Base-by-base conservation (phyloP, 2,329 filamentous ascomycete species). In the Trichoderma gracile region DNA sequence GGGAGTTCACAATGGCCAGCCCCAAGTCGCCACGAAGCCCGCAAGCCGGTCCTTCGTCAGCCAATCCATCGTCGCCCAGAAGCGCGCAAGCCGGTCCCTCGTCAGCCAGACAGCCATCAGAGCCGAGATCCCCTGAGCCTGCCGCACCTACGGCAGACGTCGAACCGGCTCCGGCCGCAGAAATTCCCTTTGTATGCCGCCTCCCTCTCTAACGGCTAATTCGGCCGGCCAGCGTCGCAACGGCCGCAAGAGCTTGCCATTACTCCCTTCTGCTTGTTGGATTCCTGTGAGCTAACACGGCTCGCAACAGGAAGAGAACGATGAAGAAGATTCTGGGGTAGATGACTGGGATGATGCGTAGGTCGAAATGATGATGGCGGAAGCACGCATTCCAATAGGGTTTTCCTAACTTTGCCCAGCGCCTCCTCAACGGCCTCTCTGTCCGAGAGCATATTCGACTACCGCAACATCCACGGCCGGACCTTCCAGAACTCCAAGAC, bases 401-500 rank as follows among this genome's bases (percentile, higher is more conserved):
- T 30, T n/a, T n/a, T n/a, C 33, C 33, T 27, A 10, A 45, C 49
- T 14, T 42, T n/a, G 15, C 43, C 10, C 46, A 64, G 62, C 45
- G 62, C 52, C 40, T 65, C 67, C 9, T 67, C 67, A 40, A 68
- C 68, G 49, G 68, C 68, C 10, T 71, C 69, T 23, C 69, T 79
- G 19, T 71, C 73, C 42, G 76, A 74, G 45, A 75, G 74, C 61
- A 70, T 77, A 43, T 71, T 73, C 43, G 67, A 74, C 30, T 78
- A 76, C 58, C 69, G 75, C 45, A 77, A 75, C 57, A 77, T 79
- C 43, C 74, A 81, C 55, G 78, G 77, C 2, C 73, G 78, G 1
- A 74, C 77, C 4, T 81, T 80, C 52, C 79, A 80, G 57, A 71
- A 72, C 33, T 78, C 76, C 64, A 73, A 74, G 30, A 68, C 77